Base-by-base conservation (phyloP, 306 rosid species). In the Leucaena leucocephala region DNA sequence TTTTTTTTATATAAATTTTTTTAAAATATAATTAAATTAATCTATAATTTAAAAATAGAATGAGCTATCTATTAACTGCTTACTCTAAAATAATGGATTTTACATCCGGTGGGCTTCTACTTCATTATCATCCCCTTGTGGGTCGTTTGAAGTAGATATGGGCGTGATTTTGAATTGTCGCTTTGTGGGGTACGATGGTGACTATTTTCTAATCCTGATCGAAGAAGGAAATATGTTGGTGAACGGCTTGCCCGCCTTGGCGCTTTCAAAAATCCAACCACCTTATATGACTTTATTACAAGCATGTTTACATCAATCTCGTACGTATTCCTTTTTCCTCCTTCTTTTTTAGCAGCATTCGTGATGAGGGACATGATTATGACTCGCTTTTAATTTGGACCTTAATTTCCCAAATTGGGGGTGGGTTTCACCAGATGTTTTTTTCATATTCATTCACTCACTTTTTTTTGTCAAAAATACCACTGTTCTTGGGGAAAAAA, bases 181-280 rank as follows among this genome's bases (percentile, higher is more conserved):
- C 8, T 2, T 33, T 40, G 67, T 27, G 44, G 50, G 6, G n/a
- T 19, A 0, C 68, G 86, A 78, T 68, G 33, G 72, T 72, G 76
- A 78, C 46, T 35, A 36, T 16, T 78, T 66, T 46, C 59, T 17
- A 66, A 39, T 54, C 27, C 49, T 3, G 14, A 22, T 27, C 27
- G 46, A 8, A 61, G 38, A 1, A 55, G 33, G 70, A 17, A 44
- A 17, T 40, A 27, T 27, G 69, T 78, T 48, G 77, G 49, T 74
- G 68, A 76, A 48, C 80, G 50, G 58, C 80, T 78, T 7, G 35
- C 61, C 62, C 54, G 36, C 73, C 77, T 74, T 58, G n/a, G 69
- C 70, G 36, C 55, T 68, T 68, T 79, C 49, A 75, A 74, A 61
- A 46, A 46, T 78, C 80, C 42, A 59, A 74, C 83, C 63, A 46